Base-by-base conservation (phyloP, 768 basidiomycete species). In the Phylloporus arenicola region DNA sequence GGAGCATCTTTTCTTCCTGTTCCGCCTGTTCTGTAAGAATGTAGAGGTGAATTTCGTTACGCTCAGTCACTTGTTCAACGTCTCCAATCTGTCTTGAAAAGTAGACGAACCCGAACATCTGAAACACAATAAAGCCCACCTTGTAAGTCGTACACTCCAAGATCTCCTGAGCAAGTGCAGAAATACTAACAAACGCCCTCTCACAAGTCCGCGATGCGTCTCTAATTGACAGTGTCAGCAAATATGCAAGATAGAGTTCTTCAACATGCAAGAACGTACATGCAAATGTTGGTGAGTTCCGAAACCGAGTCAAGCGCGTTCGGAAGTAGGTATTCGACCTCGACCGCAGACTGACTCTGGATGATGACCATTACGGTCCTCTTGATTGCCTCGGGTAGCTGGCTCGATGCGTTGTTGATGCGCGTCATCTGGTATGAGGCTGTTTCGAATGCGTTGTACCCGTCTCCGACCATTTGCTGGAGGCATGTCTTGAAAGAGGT, bases 401-500 rank as follows among this genome's bases (percentile, higher is more conserved):
- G 56, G 30, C 50, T 45, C 12, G 57, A 58, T 4, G 57, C 57
- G 2, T 58, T 59, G 20, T 58, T 51, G 50, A 59, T 58, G 6
- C 57, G 57, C 10, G 47, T 59, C 57, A 59, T 59, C 34, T 59
- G 47, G 27, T 58, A 45, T 3, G 57, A 58, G 8, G 57, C 53
- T 0, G 53, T 59, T 45, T 58, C 57, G 34, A 59, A 58, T 29
- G 57, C 57, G 25, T 20, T 58, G n/a, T 58, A 59, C 6, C 57
- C 57, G 12, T 59, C 56, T 7, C 57, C 57, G 1, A 58, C 57
- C 57, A 59, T 59, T 47, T 59, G 57, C 31, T 58, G 57, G 31
- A 59, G 57, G 34, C 53, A 58, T 10, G 57, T 52, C 50, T 59
- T 59, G 48, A 59, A 58, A 31, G 57, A 58, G 27, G 51, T 58